These are phyloP conservation scores for Globisporangium viniferum DNA, from an alignment of 352 stramenopile genomes.

Conservation along the genomic window DNA sequence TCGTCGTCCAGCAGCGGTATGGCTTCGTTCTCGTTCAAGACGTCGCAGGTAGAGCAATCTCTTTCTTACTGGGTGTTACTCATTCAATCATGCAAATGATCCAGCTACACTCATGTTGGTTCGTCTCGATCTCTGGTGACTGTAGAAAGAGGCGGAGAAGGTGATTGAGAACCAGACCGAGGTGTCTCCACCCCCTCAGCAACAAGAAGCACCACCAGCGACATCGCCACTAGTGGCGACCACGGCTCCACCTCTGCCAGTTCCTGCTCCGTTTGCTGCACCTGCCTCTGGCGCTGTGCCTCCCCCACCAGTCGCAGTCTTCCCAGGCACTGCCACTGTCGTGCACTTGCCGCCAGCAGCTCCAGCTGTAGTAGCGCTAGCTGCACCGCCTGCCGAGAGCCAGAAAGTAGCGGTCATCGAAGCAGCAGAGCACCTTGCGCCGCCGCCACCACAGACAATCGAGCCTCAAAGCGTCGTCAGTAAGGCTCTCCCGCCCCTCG, in stretches of 20 bases:
- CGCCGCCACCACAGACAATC: not conserved
- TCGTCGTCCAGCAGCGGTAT: slow-evolving; percentile 26
- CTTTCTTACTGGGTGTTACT: not conserved
- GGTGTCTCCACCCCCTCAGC: not conserved
- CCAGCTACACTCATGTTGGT: not conserved
- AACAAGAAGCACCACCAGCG: slow-evolving; percentile 15
- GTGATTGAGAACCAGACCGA: slow-evolving; percentile 10
- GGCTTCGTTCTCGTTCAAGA: slow-evolving; percentile 71
- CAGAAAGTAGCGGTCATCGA: slow-evolving; percentile 32
- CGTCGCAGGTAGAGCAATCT: slow-evolving; percentile 30
- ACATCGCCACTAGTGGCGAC: not conserved
- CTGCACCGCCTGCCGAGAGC: not conserved
- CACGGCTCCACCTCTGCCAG: not conserved
- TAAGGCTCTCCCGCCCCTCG: slow-evolving; percentile 7
- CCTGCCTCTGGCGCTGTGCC: slow-evolving; percentile 3
- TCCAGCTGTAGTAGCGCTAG: not conserved
- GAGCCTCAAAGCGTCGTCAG: not conserved
- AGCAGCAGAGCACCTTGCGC: slow-evolving; percentile 24
- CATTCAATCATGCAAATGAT: no score
- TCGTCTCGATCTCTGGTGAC: not conserved
- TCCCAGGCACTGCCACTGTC: slow-evolving; percentile 2
- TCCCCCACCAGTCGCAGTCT: slow-evolving; percentile 22
- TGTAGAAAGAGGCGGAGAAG: slow-evolving; percentile 25
- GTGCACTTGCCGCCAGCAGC: slow-evolving; percentile 7
- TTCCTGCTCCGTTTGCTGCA: not conserved